Conservation (phyloP, 768 basidiomycete genomes). For the Phlebiopsis gigantea region DNA sequence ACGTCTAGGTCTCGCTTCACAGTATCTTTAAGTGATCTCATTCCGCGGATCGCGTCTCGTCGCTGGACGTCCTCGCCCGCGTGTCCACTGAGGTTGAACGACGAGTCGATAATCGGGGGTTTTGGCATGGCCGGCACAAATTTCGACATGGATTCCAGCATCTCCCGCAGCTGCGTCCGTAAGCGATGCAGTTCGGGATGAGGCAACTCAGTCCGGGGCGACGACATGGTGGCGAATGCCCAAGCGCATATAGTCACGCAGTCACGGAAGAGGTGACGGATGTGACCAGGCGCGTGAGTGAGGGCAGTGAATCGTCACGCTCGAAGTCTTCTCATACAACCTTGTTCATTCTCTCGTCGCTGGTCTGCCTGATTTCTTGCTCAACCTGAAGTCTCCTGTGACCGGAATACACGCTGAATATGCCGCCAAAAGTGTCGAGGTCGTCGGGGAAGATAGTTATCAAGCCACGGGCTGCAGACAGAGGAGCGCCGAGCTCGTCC, state of each 20-base stretch:
- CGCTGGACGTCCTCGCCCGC: slow-evolving; percentile 9
- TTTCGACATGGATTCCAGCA: slow-evolving; percentile 21
- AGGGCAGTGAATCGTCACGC: neutral
- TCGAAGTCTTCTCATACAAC: neutral
- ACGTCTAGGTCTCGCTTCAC: slow-evolving; percentile 39
- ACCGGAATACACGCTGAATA: neutral
- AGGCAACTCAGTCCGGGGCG: neutral
- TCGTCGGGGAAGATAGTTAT: slow-evolving; percentile 34
- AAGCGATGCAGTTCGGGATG: slow-evolving; percentile 23
- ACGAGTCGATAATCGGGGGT: slow-evolving; percentile 33
- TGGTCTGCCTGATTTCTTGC: neutral
- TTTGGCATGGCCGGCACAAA: slow-evolving; percentile 20
- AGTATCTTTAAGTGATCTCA: slow-evolving; percentile 36
- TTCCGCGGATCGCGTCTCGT: slow-evolving; percentile 30
- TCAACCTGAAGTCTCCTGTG: no score
- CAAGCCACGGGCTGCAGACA: slow-evolving; percentile 27
- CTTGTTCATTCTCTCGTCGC: neutral
- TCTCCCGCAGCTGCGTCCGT: slow-evolving; percentile 21
- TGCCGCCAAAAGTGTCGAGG: slow-evolving; percentile 15
- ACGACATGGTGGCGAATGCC: neutral
- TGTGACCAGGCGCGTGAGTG: neutral
- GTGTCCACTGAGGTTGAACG: slow-evolving; percentile 17
- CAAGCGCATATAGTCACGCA: neutral
- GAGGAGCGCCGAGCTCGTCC: slow-evolving; percentile 24
- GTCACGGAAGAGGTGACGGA: neutral